A percentile compares a stretch with the other conserved stretches of the same genome.
Evolutionary conservation across 495 filamentous ascomycete species (phyloP).

Genomic region (Tuber indicum): DNA sequence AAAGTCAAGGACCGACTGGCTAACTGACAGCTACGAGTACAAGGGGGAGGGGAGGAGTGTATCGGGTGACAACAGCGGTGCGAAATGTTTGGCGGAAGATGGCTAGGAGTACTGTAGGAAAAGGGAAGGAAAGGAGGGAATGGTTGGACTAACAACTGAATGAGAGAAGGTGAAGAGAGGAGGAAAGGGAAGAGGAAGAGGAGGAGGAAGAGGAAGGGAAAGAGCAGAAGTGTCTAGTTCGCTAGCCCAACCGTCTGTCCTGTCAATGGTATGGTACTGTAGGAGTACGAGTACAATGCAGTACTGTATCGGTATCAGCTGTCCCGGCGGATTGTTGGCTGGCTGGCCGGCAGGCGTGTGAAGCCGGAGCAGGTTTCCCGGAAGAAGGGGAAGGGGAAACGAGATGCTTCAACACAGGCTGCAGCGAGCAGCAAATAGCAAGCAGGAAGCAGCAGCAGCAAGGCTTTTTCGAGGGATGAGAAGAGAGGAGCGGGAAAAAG

Average conservation of each 20-base stretch:
- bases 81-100: not conserved
- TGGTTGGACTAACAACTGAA: not conserved
- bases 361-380: not conserved
- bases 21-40: not conserved
- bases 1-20: constrained; percentile 7
- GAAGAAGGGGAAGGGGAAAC: not conserved
- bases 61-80: constrained; percentile 18
- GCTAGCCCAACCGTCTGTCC: not conserved
- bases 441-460: not conserved
- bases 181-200: not conserved
- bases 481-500: not conserved
- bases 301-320: not conserved
- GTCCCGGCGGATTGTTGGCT: not conserved
- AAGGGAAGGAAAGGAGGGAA: constrained; percentile 16
- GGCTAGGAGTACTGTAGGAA: constrained; percentile 4
- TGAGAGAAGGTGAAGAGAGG: constrained; percentile 12
- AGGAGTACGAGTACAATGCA: not conserved
- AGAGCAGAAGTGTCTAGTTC: not conserved
- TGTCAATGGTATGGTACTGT: not conserved
- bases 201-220: not conserved
- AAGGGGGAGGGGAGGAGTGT: not conserved
- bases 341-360: not conserved
- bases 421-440: not conserved
- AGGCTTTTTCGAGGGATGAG: not conserved
- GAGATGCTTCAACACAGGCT: not conserved